Evolutionary conservation across 768 basidiomycete species (phyloP).

Genomic region (Chalciporus sphaerocephalus): DNA sequence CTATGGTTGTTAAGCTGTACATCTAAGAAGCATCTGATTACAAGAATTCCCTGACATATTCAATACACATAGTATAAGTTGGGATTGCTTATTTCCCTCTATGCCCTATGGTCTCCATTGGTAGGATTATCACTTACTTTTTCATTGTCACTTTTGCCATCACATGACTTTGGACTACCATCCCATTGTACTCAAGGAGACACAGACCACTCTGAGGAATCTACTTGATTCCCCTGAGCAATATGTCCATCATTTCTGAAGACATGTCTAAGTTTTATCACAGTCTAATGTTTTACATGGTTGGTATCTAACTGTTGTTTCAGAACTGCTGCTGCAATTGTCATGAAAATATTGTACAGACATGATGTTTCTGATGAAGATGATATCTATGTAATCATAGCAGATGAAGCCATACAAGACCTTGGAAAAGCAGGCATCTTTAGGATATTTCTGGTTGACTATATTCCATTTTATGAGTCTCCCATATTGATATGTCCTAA

Average conservation of each 20-base stretch:
- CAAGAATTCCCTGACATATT: background rate
- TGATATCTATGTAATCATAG: slow-evolving; percentile 39
- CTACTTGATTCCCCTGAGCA: slow-evolving; percentile 35
- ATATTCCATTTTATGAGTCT: slow-evolving; percentile 29
- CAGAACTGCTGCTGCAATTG: slow-evolving; percentile 36
- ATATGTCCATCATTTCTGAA: slow-evolving; percentile 36
- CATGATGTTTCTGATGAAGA: slow-evolving; percentile 34
- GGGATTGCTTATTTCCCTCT: slow-evolving; percentile 44
- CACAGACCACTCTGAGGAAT: slow-evolving; percentile 36
- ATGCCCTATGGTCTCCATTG: slow-evolving; percentile 36
- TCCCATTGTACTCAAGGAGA: slow-evolving; percentile 30
- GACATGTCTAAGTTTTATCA: slow-evolving; percentile 16
- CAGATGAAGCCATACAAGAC: slow-evolving; percentile 35
- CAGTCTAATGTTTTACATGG: no score
- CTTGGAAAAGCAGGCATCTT: slow-evolving; percentile 38
- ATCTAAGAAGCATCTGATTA: slow-evolving; percentile 6
- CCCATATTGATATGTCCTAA: no score
- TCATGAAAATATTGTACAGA: slow-evolving; percentile 42
- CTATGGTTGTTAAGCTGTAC: slow-evolving; percentile 44
- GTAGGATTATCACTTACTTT: slow-evolving; percentile 36
- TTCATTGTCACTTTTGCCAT: slow-evolving; percentile 37
- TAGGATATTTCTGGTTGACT: slow-evolving; percentile 43
- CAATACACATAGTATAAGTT: slow-evolving; percentile 39
- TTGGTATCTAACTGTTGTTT: background rate
- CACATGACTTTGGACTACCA: slow-evolving; percentile 25